Base-by-base conservation (phyloP, 208 protist species). In the Borovskyia barvae region DNA sequence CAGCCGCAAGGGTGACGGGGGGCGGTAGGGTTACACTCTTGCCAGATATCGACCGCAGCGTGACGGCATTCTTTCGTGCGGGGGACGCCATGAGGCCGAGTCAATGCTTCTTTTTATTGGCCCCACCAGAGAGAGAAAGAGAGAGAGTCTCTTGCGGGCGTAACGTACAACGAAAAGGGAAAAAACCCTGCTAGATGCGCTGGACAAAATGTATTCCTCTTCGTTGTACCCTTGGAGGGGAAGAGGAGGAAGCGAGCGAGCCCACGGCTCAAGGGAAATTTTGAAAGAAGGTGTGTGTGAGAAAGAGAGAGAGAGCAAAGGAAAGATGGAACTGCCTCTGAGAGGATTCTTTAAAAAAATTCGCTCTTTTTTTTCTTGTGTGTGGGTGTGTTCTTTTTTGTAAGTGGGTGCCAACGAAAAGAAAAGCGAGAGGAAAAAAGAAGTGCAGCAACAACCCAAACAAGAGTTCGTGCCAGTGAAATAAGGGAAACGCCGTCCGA, bases 31-130 rank as follows among this genome's bases (percentile, higher is more conserved):
- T 5, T 7, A 54, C 64, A 9, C 55, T 62, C 49, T 78, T 77
- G 9, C 82, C 82, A 3, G 72, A 69, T 9, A 80, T 63, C n/a
- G 56, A 82, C 20, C 67, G 80, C 45, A 89, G 58, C 11, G 52
- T 65, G 14, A 82, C 51, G 33, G n/a, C n/a, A n/a, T n/a, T n/a
- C n/a, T n/a, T n/a, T n/a, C n/a, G n/a, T n/a, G n/a, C n/a, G n/a
- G n/a, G n/a, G n/a, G n/a, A n/a, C n/a, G n/a, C n/a, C n/a, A n/a
- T n/a, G n/a, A n/a, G n/a, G n/a, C n/a, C n/a, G n/a, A 39, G 35
- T n/a, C 35, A 39, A 15, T 39, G 8, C 35, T 39, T 39, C 14
- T 39, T 39, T 39, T 39, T 39, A 39, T 39, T 39, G 14, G 8
- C 14, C 14, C 11, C 14, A 22, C 17, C 5, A 15, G 28, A 33